Evolutionary conservation across 371 early-diverging fungal genomes (phyloP), one percentile per base, ranked within the genome.

Genomic region (Encephalitozoon cuniculi): DNA sequence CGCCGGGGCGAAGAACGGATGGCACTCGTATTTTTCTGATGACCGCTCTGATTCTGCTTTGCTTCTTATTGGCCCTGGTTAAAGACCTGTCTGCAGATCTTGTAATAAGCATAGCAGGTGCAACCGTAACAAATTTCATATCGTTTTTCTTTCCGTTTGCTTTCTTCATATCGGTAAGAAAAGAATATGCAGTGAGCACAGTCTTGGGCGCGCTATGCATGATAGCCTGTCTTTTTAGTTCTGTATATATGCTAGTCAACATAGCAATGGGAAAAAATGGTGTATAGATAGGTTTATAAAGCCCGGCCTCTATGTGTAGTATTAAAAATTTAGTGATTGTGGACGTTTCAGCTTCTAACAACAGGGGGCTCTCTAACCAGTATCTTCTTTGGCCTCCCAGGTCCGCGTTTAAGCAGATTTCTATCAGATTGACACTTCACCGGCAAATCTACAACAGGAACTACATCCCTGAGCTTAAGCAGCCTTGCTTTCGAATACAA

Each of bases 341-440:
- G 21, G 49, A 46, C 49, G 21, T 46, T 7, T 46, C 18, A 46
- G 49, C 49, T 46, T 18, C 49, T 46, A 46, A 46, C 49, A 46
- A 21, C 18, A 15, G 30, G 34, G 34, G 59, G 59, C 21, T 59
- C 59, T 12, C 37, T 30, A 15, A 59, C 59, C 28, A 34, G 21
- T 30, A 59, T 59, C 21, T 77, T 77, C 30, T 77, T 77, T 0
- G 78, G 78, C 43, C 78, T 77, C 34, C 78, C 78, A 23, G 78
- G 78, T 0, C 78, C 78, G 25, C 55, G 71, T 28, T 55, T 72
- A 4, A 77, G 28, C 9, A 65, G 44, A 40, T 59, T 39, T 63
- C 66, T 72, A 65, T 77, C 78, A 2, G 70, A 46, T 9, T 46
- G 51, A 32, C 46, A 64, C 68, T 69, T 77, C 25, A 72, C 39